Conservation (phyloP, 495 filamentous ascomycete genomes). For the Annulohypoxylon maeteangense region DNA sequence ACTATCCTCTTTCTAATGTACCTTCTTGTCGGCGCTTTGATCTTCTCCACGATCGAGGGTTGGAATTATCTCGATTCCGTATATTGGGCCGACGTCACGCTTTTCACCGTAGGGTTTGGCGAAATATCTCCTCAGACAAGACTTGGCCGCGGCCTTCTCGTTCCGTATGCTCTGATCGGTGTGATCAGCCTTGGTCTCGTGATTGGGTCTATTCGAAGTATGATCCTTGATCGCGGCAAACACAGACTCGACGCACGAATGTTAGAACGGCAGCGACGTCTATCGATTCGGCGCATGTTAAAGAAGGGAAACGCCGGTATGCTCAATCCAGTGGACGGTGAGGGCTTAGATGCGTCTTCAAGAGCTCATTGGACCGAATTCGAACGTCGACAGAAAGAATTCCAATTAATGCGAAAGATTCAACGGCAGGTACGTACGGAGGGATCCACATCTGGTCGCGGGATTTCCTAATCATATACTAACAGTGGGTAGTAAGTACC, state of each 20-base stretch:
- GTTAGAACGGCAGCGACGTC: constrained; percentile 72
- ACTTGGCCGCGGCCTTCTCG: constrained; percentile 72
- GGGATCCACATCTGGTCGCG: too few species aligned
- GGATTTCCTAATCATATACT: constrained; percentile 11
- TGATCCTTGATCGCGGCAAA: constrained; percentile 82
- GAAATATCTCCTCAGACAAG: constrained; percentile 68
- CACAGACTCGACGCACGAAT: constrained; percentile 74
- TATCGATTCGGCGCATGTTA: constrained; percentile 64
- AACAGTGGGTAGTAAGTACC: constrained; percentile 32
- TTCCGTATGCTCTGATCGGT: constrained; percentile 83
- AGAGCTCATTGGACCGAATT: constrained; percentile 55
- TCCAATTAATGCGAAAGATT: constrained; percentile 84
- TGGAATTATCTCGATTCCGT: constrained; percentile 84
- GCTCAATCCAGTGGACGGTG: constrained; percentile 59
- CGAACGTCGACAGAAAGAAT: constrained; percentile 76
- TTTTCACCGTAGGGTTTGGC: constrained; percentile 86
- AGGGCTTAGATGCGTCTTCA: constrained; percentile 30
- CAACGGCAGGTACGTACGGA: constrained; percentile 59
- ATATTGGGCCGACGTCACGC: constrained; percentile 85
- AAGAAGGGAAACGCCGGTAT: constrained; percentile 58
- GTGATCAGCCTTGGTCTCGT: constrained; percentile 87
- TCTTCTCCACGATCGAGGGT: constrained; percentile 77
- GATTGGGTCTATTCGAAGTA: constrained; percentile 80
- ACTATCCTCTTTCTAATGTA: constrained; percentile 83
- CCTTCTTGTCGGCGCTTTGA: constrained; percentile 74